Base-by-base conservation (phyloP, 2,329 filamentous ascomycete genomes). In the Talaromyces sp. region DNA sequence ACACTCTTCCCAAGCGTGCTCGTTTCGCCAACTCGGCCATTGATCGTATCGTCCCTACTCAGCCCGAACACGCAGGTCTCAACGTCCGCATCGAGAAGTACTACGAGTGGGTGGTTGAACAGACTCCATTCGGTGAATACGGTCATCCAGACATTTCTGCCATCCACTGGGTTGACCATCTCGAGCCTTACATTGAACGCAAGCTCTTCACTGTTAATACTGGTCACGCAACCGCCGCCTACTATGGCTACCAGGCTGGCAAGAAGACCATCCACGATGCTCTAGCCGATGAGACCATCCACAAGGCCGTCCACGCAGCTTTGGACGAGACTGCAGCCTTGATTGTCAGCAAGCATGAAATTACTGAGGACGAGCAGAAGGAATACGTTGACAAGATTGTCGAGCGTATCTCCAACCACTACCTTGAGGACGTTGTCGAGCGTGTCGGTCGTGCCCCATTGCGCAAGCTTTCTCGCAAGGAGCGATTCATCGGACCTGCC, bases 131-230 rank as follows among this genome's bases (percentile, higher is more conserved):
- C 79, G 85, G 89, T 69, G 86, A 89, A 69, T 82, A 85, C 68
- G 84, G 85, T 63, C 85, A 87, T 71, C 93, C 93, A 5, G 80
- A 86, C 19, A 94, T 99, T 74, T 80, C 95, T 70, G 94, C 93
- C 67, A 89, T 98, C 77, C 91, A 96, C 82, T 97, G 92, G 88
- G 95, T 98, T 67, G 88, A 92, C 69, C 86, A 98, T 81, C 88
- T 99, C 34, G 86, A 89, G 76, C 95, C 95, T 65, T 99, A 94
- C 83, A 98, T 99, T 74, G 95, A 99, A 88, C 93, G 95, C 80
- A 99, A 99, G 87, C 89, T 99, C 70, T 99, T 93, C 85, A 99
- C 95, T 25, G 94, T 99, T 86, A 99, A 99, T 87, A 99, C 95
- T 25, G 91, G 93, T 64, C 95, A 99, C 77, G 95, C 95, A 67